Conservation (phyloP, 2,329 filamentous ascomycete species). For the Fusarium falciforme region DNA sequence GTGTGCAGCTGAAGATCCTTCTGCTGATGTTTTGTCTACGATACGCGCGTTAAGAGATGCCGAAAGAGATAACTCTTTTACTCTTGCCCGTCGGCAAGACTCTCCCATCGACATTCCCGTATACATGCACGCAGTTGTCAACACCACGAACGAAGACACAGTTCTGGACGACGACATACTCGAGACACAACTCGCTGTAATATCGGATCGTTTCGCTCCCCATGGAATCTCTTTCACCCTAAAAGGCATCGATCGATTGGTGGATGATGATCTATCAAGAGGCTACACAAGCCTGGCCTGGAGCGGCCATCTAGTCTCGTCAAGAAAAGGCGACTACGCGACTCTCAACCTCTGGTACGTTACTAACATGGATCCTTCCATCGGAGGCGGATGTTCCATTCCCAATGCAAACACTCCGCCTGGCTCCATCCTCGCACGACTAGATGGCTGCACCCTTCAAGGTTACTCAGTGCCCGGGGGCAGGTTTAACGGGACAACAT, state of each 20-base stretch:
- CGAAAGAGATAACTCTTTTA: background rate
- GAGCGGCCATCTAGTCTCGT: background rate
- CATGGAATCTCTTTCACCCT: background rate
- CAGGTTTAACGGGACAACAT: background rate
- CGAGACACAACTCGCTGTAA: background rate
- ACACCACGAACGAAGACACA: background rate
- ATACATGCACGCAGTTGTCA: background rate
- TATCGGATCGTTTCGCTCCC: background rate
- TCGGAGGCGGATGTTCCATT: background rate
- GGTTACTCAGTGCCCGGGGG: background rate
- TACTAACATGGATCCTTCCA: background rate
- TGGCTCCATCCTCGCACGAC: background rate
- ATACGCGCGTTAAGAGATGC: background rate
- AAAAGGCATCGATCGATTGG: background rate
- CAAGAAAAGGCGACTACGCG: background rate
- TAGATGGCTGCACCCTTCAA: background rate
- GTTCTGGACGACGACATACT: background rate
- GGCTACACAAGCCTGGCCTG: background rate
- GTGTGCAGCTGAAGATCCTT: background rate
- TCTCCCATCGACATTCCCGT: background rate
- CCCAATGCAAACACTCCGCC: background rate
- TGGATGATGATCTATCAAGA: background rate
- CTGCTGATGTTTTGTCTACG: background rate
- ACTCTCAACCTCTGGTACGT: constrained; percentile 1
- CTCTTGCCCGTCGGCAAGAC: background rate